phyloP scores from a whole-genome alignment of 345 rosid genomes.

The Sisymbrium irio region DNA sequence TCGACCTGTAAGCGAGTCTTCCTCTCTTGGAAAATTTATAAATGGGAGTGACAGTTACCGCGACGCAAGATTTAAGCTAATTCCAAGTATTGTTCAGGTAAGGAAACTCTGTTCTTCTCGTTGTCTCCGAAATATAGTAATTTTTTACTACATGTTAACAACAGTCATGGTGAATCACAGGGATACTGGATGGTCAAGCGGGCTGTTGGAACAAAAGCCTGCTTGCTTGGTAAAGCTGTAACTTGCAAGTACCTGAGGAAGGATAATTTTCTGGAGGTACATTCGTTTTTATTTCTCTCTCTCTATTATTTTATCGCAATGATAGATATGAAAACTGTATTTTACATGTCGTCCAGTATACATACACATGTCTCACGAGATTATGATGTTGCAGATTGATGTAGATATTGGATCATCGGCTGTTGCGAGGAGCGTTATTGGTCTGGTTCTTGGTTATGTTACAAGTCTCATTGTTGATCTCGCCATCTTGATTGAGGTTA shows the following conservation, averaged over 20 bases:
- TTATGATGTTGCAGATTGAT: constrained; percentile 62
- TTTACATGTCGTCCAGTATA: too few relatives aligned
- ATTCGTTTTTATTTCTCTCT: not conserved
- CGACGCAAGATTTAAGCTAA: constrained; percentile 84
- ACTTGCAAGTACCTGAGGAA: constrained; percentile 90
- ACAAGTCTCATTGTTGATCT: constrained; percentile 97
- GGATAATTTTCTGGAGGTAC: constrained; percentile 91
- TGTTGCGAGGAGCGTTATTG: constrained; percentile 90
- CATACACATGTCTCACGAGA: too few relatives aligned
- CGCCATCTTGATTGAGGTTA: constrained; percentile 88
- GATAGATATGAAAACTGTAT: too few relatives aligned
- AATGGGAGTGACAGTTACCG: constrained; percentile 85
- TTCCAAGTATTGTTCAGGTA: constrained; percentile 94
- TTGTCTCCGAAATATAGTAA: not conserved
- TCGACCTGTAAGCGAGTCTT: constrained; percentile 71
- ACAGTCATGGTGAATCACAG: constrained; percentile 39
- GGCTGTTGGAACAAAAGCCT: constrained; percentile 97
- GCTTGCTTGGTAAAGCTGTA: constrained; percentile 95
- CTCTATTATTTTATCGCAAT: not conserved
- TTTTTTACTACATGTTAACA: not conserved
- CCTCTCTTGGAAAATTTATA: constrained; percentile 74
- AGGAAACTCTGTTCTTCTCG: constrained; percentile 14
- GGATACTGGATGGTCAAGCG: constrained; percentile 99
- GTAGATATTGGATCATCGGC: constrained; percentile 99
- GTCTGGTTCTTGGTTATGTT: constrained; percentile 91